Evolutionary conservation across 805 yeast genomes (phyloP), one percentile per base, ranked within the genome.

Genomic region (Starmerella scarabaei): DNA sequence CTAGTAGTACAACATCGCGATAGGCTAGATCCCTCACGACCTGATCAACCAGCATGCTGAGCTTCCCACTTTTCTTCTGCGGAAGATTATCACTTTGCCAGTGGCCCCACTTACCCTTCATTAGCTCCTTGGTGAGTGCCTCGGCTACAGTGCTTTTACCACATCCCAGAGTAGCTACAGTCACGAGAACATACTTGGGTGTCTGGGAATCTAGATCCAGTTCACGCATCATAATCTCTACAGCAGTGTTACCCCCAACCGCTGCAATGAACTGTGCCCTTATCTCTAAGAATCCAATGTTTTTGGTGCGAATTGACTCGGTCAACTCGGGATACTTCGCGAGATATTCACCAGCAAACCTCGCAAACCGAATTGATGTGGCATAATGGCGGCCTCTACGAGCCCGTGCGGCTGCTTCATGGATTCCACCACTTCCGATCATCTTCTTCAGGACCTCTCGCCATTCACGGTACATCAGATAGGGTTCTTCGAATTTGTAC

Each of bases 401-500:
- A 7, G 26, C 45, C 42, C 12, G 47, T 42, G 33, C 23, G 33
- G 39, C 21, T 12, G 43, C 21, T 52, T 55, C 24, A 47, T 47
- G 3, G 54, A 53, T 14, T 62, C 62, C 34, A 9, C 33, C 31
- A 7, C 9, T 23, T 15, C 17, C 19, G 8, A 80, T 66, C 44
- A 71, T 71, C 33, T 63, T 64, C 53, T 72, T 77, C 9, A 40
- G 24, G 2, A 75, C 80, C 53, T 91, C 97, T 49, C 99, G 69
- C 72, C 93, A 75, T 51, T 80, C 82, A 43, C 99, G 69, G 58
- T 85, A 91, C 69, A 91, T 69, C 33, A 85, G 62, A 56, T 91
- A 91, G 0, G 98, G 98, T 60, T 91, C 94, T 50, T 85, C 94
- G 58, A 91, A 91, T 59, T 91, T 91, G 64, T 66, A 91, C 61